Conservation (phyloP, 176 grass and related monocot species). For the Lolium multiflorum region DNA sequence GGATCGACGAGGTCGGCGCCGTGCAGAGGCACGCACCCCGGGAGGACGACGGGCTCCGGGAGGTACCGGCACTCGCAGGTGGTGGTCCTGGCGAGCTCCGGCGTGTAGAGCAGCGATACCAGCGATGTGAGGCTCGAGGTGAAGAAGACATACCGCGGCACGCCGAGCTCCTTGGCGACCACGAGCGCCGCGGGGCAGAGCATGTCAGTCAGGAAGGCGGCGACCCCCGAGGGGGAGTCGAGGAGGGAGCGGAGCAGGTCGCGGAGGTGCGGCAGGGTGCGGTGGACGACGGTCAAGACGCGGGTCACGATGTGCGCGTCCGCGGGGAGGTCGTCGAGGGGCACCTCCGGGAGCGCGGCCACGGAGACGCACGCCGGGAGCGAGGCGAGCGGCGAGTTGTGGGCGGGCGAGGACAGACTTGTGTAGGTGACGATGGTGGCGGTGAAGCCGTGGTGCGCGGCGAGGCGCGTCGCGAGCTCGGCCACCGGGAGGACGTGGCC, state of each 20-base stretch:
- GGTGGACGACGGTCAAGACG: constrained; percentile 29
- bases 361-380: constrained; percentile 45
- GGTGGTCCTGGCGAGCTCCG: constrained; percentile 44
- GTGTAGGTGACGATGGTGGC: constrained; percentile 59
- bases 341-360: constrained; percentile 50
- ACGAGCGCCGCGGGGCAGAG: constrained; percentile 44
- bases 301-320: constrained; percentile 32
- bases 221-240: background rate
- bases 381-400: constrained; percentile 36
- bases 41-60: constrained; percentile 52
- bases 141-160: constrained; percentile 61
- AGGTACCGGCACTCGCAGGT: constrained; percentile 56
- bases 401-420: constrained; percentile 46
- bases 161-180: constrained; percentile 43
- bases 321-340: constrained; percentile 26
- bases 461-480: constrained; percentile 51
- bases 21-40: constrained; percentile 63
- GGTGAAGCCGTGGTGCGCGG: constrained; percentile 39
- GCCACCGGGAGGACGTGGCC: constrained; percentile 50
- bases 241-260: constrained; percentile 39
- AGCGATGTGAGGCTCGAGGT: constrained; percentile 44
- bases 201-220: constrained; percentile 53
- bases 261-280: constrained; percentile 34
- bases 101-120: constrained; percentile 30
- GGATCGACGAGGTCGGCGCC: constrained; percentile 47